Evolutionary conservation across 441 rosid genomes (phyloP).

Genomic region (Eugenia klotzschiana): DNA sequence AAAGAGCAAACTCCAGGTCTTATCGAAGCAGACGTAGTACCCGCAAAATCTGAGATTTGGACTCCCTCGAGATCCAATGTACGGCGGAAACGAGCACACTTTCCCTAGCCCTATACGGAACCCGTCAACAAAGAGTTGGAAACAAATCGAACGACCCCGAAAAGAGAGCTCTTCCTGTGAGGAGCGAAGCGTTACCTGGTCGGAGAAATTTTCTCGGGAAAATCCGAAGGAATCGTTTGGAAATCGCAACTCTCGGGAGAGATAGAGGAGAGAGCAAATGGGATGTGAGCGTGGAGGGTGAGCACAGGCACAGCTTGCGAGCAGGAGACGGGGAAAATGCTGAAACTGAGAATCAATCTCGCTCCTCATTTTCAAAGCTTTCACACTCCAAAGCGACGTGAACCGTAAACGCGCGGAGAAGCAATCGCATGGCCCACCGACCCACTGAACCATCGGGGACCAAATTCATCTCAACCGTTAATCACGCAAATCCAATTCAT

Average conservation of each 20-base stretch:
- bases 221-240: neutral
- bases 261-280: neutral
- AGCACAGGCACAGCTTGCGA: neutral
- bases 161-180: neutral
- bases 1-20: neutral
- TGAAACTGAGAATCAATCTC: neutral
- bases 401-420: neutral
- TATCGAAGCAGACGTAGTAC: neutral
- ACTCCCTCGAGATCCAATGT: neutral
- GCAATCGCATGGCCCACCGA: neutral
- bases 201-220: neutral
- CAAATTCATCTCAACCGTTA: neutral
- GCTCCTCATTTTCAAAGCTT: neutral
- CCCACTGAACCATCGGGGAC: neutral
- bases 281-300: neutral
- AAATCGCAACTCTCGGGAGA: neutral
- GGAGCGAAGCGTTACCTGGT: neutral
- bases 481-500: neutral
- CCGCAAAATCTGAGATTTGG: neutral
- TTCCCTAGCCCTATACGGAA: neutral
- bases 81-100: neutral
- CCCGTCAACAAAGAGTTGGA: neutral
- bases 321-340: neutral
- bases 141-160: neutral
- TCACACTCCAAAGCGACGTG: neutral